Conservation (phyloP, 2,329 filamentous ascomycete genomes). For the Colletotrichum musae region DNA sequence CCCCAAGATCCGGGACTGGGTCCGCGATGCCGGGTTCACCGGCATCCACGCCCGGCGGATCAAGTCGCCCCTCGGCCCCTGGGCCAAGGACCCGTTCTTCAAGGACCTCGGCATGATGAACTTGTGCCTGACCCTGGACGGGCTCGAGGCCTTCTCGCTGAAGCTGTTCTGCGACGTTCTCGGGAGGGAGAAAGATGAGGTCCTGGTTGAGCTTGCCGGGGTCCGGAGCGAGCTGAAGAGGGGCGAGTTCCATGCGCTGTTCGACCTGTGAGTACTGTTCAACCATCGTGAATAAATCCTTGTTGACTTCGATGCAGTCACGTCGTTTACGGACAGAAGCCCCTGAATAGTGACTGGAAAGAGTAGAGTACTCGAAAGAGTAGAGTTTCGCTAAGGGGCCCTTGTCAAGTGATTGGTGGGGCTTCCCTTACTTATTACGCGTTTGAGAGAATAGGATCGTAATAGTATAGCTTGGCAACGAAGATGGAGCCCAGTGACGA, state of each 20-base stretch:
- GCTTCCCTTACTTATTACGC: too few species aligned
- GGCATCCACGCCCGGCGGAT: constrained; percentile 49
- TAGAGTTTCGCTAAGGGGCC: too few species aligned
- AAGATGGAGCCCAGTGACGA: too few species aligned
- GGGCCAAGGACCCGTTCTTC: constrained; percentile 43
- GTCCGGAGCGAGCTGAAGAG: constrained; percentile 49
- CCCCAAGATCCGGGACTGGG: constrained; percentile 45
- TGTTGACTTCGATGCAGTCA: constrained; percentile 15
- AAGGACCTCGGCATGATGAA: constrained; percentile 43
- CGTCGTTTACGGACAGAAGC: constrained; percentile 41
- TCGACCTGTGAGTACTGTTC: constrained; percentile 42
- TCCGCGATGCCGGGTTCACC: constrained; percentile 53
- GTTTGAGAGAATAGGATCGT: too few species aligned
- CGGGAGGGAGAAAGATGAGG: constrained; percentile 48
- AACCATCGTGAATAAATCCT: not conserved
- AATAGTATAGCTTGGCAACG: too few species aligned
- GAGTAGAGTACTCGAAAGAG: too few species aligned
- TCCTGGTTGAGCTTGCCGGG: constrained; percentile 46
- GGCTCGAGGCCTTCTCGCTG: constrained; percentile 45
- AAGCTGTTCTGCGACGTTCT: constrained; percentile 48
- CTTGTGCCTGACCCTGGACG: constrained; percentile 40
- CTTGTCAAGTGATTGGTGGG: too few species aligned
- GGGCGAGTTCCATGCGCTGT: constrained; percentile 45
- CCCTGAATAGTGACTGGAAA: not conserved
- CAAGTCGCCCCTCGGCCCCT: constrained; percentile 54